Evolutionary conservation across 2,329 filamentous ascomycete genomes (phyloP).

Genomic region (Fusarium heterosporum): DNA sequence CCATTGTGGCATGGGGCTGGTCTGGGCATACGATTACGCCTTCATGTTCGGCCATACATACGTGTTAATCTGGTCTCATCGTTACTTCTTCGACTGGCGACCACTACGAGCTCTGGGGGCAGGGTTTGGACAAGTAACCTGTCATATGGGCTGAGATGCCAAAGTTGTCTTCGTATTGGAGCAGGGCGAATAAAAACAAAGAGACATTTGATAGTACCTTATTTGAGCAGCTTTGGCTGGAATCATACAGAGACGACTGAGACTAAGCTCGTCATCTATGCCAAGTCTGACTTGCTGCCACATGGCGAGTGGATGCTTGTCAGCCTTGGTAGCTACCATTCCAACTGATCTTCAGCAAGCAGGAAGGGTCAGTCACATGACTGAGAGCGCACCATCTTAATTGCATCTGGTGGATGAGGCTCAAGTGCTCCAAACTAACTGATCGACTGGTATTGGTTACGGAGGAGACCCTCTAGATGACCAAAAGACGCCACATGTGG

Average conservation of each 20-base stretch:
- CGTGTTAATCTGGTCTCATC: slow-evolving; percentile 24
- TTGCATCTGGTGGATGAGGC: slow-evolving; percentile 24
- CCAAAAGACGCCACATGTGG: slow-evolving; percentile 22
- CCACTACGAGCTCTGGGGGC: slow-evolving; percentile 33
- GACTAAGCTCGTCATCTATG: background rate
- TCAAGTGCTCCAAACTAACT: slow-evolving; percentile 8
- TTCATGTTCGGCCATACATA: slow-evolving; percentile 18
- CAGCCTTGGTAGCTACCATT: slow-evolving; percentile 19
- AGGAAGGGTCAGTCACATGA: slow-evolving; percentile 38
- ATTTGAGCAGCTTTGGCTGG: background rate
- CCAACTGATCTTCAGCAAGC: slow-evolving; percentile 6
- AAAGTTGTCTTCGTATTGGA: slow-evolving; percentile 19
- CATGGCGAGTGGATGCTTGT: slow-evolving; percentile 32
- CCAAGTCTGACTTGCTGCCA: slow-evolving; percentile 24
- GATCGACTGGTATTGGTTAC: slow-evolving; percentile 17
- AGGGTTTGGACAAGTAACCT: slow-evolving; percentile 33
- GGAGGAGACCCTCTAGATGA: slow-evolving; percentile 7
- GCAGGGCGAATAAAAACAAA: slow-evolving; percentile 14
- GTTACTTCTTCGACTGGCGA: slow-evolving; percentile 30
- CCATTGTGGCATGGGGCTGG: slow-evolving; percentile 23
- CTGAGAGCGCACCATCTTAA: slow-evolving; percentile 1
- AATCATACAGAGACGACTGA: background rate
- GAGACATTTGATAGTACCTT: background rate
- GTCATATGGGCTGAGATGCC: slow-evolving; percentile 9
- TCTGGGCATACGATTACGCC: slow-evolving; percentile 36